These are phyloP conservation scores for Collybiopsis confluens DNA, from an alignment of 768 basidiomycete species.

Conservation along the genomic window DNA sequence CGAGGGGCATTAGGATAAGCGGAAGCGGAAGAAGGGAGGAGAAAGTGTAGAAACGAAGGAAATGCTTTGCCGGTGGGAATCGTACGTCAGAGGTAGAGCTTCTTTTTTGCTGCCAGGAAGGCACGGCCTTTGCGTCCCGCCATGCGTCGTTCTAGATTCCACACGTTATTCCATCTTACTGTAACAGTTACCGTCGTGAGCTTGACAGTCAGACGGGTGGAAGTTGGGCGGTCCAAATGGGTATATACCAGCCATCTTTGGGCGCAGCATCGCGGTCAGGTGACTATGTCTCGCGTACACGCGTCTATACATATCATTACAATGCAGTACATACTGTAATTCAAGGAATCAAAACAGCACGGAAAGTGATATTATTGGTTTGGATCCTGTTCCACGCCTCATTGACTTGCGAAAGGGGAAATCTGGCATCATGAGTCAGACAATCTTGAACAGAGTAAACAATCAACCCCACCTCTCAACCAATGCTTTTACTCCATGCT, in stretches of 20 bases:
- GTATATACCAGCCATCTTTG: no score
- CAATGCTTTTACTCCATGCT: background rate
- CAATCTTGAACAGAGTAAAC: background rate
- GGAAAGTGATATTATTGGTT: background rate
- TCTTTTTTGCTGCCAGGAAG: no score
- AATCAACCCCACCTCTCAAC: background rate
- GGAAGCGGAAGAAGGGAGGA: background rate
- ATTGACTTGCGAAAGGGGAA: background rate
- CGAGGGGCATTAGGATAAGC: constrained; percentile 1
- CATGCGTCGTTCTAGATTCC: no score
- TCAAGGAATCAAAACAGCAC: background rate
- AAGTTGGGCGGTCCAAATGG: no score
- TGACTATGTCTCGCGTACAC: no score
- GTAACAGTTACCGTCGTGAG: no score
- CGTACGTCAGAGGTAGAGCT: background rate
- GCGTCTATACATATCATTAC: no score
- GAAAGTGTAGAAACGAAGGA: background rate
- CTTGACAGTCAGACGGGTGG: no score
- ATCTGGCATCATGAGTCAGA: background rate
- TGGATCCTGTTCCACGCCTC: background rate
- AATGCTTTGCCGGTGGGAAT: constrained; percentile 4
- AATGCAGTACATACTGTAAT: no score
- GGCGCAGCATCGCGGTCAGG: no score
- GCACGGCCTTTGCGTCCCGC: no score
- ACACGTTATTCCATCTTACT: background rate